Conservation (phyloP, 129 eudicot genomes). For the Arctium minus region DNA sequence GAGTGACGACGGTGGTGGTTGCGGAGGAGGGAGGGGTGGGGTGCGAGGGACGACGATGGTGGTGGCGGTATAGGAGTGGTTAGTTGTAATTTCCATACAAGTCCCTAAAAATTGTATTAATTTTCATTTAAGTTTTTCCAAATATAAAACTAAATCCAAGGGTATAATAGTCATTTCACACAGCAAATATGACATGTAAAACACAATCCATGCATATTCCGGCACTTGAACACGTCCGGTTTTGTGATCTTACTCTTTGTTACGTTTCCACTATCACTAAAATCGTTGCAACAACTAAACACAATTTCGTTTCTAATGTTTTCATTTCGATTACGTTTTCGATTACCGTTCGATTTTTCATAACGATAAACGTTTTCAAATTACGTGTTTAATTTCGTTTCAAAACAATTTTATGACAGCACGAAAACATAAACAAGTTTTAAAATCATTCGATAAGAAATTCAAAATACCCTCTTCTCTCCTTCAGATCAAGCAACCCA, state of each 20-base stretch:
- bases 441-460: neutral
- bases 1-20: too few relatives aligned
- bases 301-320: conserved; percentile 11
- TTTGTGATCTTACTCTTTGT: neutral
- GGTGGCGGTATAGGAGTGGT: too few relatives aligned
- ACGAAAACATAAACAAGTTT: neutral
- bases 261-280: conserved; percentile 24
- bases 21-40: too few relatives aligned
- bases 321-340: conserved; percentile 17
- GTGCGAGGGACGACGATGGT: too few relatives aligned
- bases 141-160: neutral
- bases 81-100: neutral
- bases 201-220: neutral
- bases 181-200: neutral
- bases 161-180: neutral
- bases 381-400: conserved; percentile 10
- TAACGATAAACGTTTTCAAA: neutral
- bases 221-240: neutral
- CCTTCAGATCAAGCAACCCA: neutral
- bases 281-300: conserved; percentile 20
- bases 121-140: neutral
- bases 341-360: neutral
- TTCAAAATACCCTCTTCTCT: neutral
- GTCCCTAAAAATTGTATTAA: neutral
- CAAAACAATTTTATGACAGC: neutral